phyloP scores from a whole-genome alignment of 1,284 basidiomycete species.

The Ganoderma leucocontextum region DNA sequence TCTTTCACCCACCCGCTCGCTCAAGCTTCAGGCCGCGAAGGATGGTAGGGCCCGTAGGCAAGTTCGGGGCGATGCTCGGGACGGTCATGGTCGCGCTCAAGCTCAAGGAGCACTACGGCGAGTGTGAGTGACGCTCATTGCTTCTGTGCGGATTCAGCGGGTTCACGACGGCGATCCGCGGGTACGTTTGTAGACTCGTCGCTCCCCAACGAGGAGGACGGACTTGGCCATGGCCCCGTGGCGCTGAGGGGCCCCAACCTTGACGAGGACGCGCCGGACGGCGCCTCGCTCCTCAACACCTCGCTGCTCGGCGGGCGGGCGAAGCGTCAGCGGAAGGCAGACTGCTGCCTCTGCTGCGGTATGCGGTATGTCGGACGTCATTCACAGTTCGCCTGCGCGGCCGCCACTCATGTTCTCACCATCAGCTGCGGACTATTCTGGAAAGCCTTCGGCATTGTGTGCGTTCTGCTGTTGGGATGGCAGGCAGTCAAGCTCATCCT shows the following conservation, averaged over 20 bases:
- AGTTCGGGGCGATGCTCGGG: slow-evolving; percentile 49
- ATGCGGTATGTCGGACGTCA: slow-evolving; percentile 49
- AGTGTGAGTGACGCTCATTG: slow-evolving; percentile 47
- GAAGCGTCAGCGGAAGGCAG: slow-evolving; percentile 44
- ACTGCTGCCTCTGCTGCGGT: slow-evolving; percentile 64
- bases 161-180: neutral
- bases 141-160: neutral
- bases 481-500: slow-evolving; percentile 52
- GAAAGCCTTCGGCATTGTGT: slow-evolving; percentile 62
- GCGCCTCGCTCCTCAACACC: slow-evolving; percentile 48
- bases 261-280: slow-evolving; percentile 40
- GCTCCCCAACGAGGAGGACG: slow-evolving; percentile 53
- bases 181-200: slow-evolving; percentile 46
- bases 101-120: slow-evolving; percentile 56
- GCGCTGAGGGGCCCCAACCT: slow-evolving; percentile 45
- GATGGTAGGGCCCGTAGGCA: slow-evolving; percentile 29
- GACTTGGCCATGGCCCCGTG: slow-evolving; percentile 42
- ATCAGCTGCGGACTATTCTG: slow-evolving; percentile 60
- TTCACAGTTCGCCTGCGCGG: neutral
- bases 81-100: slow-evolving; percentile 57
- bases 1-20: slow-evolving; percentile 6
- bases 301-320: slow-evolving; percentile 43
- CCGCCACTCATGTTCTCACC: neutral
- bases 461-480: slow-evolving; percentile 51
- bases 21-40: slow-evolving; percentile 1